Conservation (phyloP, 768 basidiomycete genomes). For the Macrolepiota dolichaula region DNA sequence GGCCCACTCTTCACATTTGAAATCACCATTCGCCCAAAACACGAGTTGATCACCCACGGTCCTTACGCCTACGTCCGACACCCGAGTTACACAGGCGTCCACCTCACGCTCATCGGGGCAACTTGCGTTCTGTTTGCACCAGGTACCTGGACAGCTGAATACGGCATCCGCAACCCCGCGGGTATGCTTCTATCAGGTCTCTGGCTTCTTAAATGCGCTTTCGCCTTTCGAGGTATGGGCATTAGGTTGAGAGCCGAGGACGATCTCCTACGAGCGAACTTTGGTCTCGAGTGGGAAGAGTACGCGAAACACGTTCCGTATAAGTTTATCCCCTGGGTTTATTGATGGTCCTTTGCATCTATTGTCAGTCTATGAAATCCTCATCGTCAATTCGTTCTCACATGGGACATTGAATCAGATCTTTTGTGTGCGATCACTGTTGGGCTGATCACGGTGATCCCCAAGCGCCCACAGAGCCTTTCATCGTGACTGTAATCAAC, state of each 20-base stretch:
- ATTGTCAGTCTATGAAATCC: no score
- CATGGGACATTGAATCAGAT: background rate
- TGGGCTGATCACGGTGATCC: background rate
- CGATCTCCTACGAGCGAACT: constrained; percentile 28
- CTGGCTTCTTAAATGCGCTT: constrained; percentile 31
- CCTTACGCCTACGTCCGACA: constrained; percentile 44
- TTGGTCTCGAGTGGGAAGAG: constrained; percentile 32
- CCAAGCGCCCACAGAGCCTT: background rate
- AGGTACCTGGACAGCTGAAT: constrained; percentile 27
- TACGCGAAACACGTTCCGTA: constrained; percentile 35
- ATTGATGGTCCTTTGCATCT: constrained; percentile 11
- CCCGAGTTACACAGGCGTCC: constrained; percentile 40
- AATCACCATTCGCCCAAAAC: constrained; percentile 35
- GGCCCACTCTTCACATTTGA: constrained; percentile 43
- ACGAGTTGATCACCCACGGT: constrained; percentile 38
- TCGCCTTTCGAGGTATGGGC: constrained; percentile 30
- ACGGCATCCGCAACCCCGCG: constrained; percentile 19
- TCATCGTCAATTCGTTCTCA: no score
- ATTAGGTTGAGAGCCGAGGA: constrained; percentile 33
- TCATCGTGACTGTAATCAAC: background rate
- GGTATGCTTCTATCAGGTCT: constrained; percentile 21
- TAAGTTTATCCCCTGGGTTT: constrained; percentile 36
- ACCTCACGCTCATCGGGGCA: constrained; percentile 31
- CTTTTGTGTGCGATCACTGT: background rate
- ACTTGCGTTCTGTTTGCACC: constrained; percentile 29